Percentiles rank a stretch among this genome's conserved stretches.
These are phyloP conservation scores for Discostella stelligera DNA, from an alignment of 352 stramenopile species.

Conservation along the genomic window DNA sequence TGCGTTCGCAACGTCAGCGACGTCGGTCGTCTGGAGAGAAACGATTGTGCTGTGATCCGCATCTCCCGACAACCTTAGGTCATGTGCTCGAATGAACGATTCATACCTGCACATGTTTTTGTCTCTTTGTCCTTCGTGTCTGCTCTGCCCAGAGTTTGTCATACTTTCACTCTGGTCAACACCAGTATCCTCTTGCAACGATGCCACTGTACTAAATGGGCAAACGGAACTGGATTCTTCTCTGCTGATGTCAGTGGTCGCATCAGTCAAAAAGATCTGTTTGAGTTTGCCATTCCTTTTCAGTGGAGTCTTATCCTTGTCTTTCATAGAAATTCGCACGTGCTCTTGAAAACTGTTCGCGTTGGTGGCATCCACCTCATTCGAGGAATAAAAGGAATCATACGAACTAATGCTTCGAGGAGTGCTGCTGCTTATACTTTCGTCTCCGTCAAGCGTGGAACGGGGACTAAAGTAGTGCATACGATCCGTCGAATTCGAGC, in stretches of 20 bases:
- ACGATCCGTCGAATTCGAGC: slow-evolving; percentile 24
- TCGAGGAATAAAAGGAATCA: slow-evolving; percentile 30
- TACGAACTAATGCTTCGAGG: slow-evolving; percentile 26
- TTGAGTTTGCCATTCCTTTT: slow-evolving; percentile 33
- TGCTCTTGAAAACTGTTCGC: background rate
- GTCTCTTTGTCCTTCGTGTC: background rate
- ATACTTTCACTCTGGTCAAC: background rate
- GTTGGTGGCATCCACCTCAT: slow-evolving; percentile 14
- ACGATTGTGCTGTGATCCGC: slow-evolving; percentile 16
- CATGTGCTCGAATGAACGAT: slow-evolving; percentile 26
- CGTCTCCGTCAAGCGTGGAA: slow-evolving; percentile 21
- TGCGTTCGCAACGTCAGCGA: slow-evolving; percentile 32
- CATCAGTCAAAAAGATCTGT: background rate
- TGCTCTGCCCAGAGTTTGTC: slow-evolving; percentile 4
- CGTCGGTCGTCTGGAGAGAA: slow-evolving; percentile 19
- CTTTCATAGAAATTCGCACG: background rate
- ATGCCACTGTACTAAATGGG: slow-evolving; percentile 32
- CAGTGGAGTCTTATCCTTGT: slow-evolving; percentile 33
- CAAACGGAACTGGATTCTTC: slow-evolving; percentile 24
- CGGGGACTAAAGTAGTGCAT: slow-evolving; percentile 33
- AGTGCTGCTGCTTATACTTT: slow-evolving; percentile 27
- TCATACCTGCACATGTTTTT: background rate
- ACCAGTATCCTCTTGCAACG: slow-evolving; percentile 7
- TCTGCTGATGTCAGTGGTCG: background rate
- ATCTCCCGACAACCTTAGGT: slow-evolving; percentile 6